phyloP scores from a whole-genome alignment of 1,139 yeast genomes.

The Kazachstania sp. region DNA sequence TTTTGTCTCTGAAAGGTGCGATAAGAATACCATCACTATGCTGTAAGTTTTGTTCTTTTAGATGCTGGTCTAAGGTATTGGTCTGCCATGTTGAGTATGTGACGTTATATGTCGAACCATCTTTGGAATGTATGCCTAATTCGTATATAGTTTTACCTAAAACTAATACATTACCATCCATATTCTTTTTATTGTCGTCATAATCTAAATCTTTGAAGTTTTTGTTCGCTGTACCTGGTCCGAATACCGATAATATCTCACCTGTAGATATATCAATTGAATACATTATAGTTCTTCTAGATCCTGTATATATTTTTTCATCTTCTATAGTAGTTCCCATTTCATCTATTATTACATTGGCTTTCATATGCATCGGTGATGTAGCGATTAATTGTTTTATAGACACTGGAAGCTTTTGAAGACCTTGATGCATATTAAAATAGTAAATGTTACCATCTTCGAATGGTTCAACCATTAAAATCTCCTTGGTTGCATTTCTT shows the following conservation, averaged over 20 bases:
- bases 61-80: constrained; percentile 70
- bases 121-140: constrained; percentile 55
- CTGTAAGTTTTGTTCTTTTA: constrained; percentile 43
- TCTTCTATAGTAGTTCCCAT: constrained; percentile 43
- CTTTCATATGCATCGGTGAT: constrained; percentile 66
- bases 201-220: constrained; percentile 12
- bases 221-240: constrained; percentile 34
- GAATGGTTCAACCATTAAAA: constrained; percentile 87
- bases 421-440: constrained; percentile 67
- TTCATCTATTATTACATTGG: constrained; percentile 32
- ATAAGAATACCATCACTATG: constrained; percentile 67
- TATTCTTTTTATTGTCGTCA: constrained; percentile 13
- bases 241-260: constrained; percentile 63
- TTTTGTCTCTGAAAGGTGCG: constrained; percentile 75
- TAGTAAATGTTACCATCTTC: constrained; percentile 82
- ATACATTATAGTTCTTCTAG: constrained; percentile 66
- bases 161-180: constrained; percentile 21
- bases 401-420: constrained; percentile 74
- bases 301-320: constrained; percentile 85
- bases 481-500: constrained; percentile 19
- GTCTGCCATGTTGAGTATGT: constrained; percentile 92
- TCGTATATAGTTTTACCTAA: constrained; percentile 44
- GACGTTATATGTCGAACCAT: constrained; percentile 73
- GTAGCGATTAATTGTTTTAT: constrained; percentile 71
- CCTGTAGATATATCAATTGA: constrained; percentile 73